Evolutionary conservation across 108 stramenopile genomes (phyloP), one percentile per base, ranked within the genome.

Genomic region (Nannochloropsis gaditana): DNA sequence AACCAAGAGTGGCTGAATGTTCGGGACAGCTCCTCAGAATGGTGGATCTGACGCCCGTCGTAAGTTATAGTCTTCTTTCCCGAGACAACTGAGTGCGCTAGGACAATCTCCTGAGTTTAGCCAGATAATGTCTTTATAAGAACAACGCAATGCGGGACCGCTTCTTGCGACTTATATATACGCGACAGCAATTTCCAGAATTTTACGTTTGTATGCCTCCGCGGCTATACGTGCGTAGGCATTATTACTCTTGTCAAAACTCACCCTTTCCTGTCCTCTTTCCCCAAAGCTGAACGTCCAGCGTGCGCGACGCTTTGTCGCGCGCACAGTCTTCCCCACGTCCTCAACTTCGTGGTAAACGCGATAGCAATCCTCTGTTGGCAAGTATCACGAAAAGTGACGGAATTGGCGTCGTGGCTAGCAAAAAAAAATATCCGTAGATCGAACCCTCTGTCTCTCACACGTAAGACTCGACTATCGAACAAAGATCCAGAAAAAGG

Each of bases 71-170:
- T n/a, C n/a, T 73, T 73, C n/a, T 73, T 73, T 15, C 59, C 59
- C 59, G 59, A 73, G 19, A 73, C 59, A n/a, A 73, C 59, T n/a
- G 59, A 73, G 59, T 73, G 59, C 59, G n/a, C 59, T 73, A 73
- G 6, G n/a, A 73, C 59, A 15, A 73, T 2, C 59, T 73, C 59
- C 59, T 73, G 59, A n/a, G 59, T n/a, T 15, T 8, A n/a, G 59
- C n/a, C 31, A 31, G 31, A 31, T 31, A 31, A 31, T 31, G 31
- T 31, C 31, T 31, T 31, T 31, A 31, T 31, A 31, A 31, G 31
- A 31, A 31, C 31, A 31, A 31, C 31, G 31, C 31, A 31, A 31
- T 31, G 31, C 0, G 31, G 31, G 31, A 31, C 31, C 31, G 31
- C 31, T 31, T 31, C 31, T 31, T 31, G 31, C 31, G 31, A 31